Evolutionary conservation across 2,329 filamentous ascomycete species (phyloP).

Genomic region (Alternaria sp.): DNA sequence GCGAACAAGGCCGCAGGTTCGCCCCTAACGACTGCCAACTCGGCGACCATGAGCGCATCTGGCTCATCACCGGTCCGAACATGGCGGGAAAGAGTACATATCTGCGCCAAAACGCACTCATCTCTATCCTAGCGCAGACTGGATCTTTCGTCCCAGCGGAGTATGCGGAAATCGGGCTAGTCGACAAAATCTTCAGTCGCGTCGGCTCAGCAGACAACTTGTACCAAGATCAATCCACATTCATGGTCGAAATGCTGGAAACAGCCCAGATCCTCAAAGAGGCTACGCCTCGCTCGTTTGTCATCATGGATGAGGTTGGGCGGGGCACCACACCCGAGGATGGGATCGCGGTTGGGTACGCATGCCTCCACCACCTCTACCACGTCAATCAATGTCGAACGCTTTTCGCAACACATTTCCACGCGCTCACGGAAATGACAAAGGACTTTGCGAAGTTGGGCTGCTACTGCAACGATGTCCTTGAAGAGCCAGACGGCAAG

Average conservation of each 20-base stretch:
- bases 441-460: constrained; percentile 64
- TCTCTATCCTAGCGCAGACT: constrained; percentile 90
- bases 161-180: constrained; percentile 83
- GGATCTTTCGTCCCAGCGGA: constrained; percentile 91
- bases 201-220: constrained; percentile 89
- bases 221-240: constrained; percentile 94
- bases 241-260: constrained; percentile 99
- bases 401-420: constrained; percentile 96
- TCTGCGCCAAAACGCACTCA: constrained; percentile 91
- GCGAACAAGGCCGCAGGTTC: constrained; percentile 80
- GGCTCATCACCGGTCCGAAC: constrained; percentile 82
- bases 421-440: constrained; percentile 80
- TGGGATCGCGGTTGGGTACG: constrained; percentile 87
- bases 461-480: constrained; percentile 88
- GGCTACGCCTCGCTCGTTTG: constrained; percentile 84
- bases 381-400: constrained; percentile 77
- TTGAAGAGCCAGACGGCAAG: constrained; percentile 66
- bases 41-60: constrained; percentile 74
- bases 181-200: constrained; percentile 95
- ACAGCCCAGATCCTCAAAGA: constrained; percentile 87
- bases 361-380: constrained; percentile 83
- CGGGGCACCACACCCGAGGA: constrained; percentile 93
- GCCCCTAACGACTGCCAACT: constrained; percentile 86
- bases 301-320: constrained; percentile 97
- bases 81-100: constrained; percentile 99